These are phyloP conservation scores for Pseudocercospora ulei DNA, from an alignment of 2,329 filamentous ascomycete genomes.

Conservation along the genomic window DNA sequence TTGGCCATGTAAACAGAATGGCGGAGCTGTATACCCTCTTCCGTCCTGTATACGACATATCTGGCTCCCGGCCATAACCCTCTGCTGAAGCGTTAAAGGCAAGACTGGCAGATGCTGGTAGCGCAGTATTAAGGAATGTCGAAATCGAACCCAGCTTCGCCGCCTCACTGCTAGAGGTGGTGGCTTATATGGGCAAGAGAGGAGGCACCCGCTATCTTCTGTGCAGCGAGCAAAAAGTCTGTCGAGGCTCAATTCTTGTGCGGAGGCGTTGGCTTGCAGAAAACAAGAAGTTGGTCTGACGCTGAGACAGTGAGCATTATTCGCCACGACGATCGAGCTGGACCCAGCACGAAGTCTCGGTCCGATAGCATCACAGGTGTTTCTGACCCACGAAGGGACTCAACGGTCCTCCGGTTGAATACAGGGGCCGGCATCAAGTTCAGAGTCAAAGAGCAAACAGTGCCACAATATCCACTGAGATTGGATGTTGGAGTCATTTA, in stretches of 20 bases:
- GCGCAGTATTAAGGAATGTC: slow-evolving; percentile 49
- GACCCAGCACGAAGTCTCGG: slow-evolving; percentile 12
- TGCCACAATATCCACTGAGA: slow-evolving; percentile 43
- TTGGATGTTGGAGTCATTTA: slow-evolving; percentile 62
- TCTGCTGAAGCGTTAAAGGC: slow-evolving; percentile 18
- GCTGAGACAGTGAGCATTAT: slow-evolving; percentile 27
- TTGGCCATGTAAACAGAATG: slow-evolving; percentile 45
- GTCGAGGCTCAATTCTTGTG: slow-evolving; percentile 58
- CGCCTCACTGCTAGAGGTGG: slow-evolving; percentile 64
- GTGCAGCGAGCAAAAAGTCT: slow-evolving; percentile 54
- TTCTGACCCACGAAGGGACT: slow-evolving; percentile 31
- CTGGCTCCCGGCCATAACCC: slow-evolving; percentile 38
- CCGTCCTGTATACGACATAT: slow-evolving; percentile 44
- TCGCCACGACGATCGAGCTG: slow-evolving; percentile 17
- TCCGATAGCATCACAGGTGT: slow-evolving; percentile 22
- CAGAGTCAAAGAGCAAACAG: slow-evolving; percentile 48
- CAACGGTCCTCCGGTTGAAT: slow-evolving; percentile 59
- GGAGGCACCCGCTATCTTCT: slow-evolving; percentile 54
- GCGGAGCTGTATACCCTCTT: slow-evolving; percentile 60
- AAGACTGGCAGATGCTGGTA: slow-evolving; percentile 16
- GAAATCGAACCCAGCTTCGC: slow-evolving; percentile 59
- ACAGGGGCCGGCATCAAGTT: slow-evolving; percentile 57
- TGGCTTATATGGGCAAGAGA: slow-evolving; percentile 58
- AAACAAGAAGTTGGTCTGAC: slow-evolving; percentile 28
- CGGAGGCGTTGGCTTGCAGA: slow-evolving; percentile 61